Percentiles rank a stretch among this genome's conserved stretches.
These are phyloP conservation scores for Mortierella sp. DNA, from an alignment of 371 early-diverging fungal species.

Conservation along the genomic window DNA sequence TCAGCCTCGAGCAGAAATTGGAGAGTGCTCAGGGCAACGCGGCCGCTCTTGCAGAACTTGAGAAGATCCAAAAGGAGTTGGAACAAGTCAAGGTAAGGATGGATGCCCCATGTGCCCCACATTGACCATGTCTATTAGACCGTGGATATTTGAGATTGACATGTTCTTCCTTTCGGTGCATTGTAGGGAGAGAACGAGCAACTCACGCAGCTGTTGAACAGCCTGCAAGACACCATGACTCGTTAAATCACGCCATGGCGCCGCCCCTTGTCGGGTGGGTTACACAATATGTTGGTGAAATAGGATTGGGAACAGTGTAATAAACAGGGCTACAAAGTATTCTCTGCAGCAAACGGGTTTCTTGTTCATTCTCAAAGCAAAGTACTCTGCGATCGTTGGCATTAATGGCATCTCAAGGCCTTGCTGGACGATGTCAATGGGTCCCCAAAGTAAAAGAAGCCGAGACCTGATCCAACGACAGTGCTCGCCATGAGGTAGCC, in stretches of 20 bases:
- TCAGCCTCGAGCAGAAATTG: slow-evolving; percentile 29
- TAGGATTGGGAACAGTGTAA: too few relatives aligned
- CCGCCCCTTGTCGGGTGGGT: too few relatives aligned
- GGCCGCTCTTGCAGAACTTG: slow-evolving; percentile 13
- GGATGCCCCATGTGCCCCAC: not conserved
- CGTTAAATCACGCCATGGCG: too few relatives aligned
- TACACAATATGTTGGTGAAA: too few relatives aligned
- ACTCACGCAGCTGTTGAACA: slow-evolving; percentile 33
- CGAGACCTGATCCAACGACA: slow-evolving; percentile 77
- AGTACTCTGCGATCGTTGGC: too few relatives aligned
- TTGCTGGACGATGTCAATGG: slow-evolving; percentile 55
- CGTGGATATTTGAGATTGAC: too few relatives aligned
- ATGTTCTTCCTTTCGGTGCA: not conserved
- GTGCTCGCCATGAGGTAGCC: slow-evolving; percentile 79
- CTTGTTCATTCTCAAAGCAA: too few relatives aligned
- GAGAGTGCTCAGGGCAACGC: slow-evolving; percentile 13
- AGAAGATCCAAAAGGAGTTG: slow-evolving; percentile 23
- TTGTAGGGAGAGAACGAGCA: slow-evolving; percentile 40
- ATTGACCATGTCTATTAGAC: not conserved
- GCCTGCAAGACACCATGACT: slow-evolving; percentile 48
- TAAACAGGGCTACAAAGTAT: too few relatives aligned
- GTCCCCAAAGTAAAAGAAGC: slow-evolving; percentile 73
- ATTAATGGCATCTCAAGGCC: slow-evolving; percentile 60
- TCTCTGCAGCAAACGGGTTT: too few relatives aligned
- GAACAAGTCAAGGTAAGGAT: slow-evolving; percentile 17